Conservation (phyloP, 2,329 filamentous ascomycete species). For the Claviceps sp. region DNA sequence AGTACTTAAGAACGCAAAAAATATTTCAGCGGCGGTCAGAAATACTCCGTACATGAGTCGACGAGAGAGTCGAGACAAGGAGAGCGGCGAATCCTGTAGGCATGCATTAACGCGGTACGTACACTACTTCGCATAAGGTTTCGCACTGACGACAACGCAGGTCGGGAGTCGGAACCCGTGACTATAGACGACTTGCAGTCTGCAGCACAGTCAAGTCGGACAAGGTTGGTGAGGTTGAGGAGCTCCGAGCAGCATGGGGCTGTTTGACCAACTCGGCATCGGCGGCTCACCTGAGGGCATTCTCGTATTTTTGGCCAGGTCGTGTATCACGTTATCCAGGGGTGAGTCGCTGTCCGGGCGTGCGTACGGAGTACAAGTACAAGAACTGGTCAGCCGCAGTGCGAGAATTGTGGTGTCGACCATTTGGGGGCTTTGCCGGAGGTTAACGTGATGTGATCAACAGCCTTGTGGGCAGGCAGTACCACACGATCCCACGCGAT, state of each 20-base stretch:
- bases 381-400: conserved; percentile 5
- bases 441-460: no score
- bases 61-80: neutral
- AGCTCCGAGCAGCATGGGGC: neutral
- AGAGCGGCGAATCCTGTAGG: neutral
- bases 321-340: conserved; percentile 2
- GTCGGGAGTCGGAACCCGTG: neutral
- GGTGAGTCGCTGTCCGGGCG: neutral
- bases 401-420: neutral
- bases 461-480: no score
- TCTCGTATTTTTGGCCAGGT: conserved; percentile 9
- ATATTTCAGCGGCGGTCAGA: neutral
- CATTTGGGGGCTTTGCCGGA: neutral
- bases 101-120: neutral
- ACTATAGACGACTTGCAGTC: neutral
- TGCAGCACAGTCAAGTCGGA: neutral
- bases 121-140: neutral
- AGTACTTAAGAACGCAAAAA: neutral
- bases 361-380: neutral
- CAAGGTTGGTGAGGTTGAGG: neutral
- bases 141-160: neutral
- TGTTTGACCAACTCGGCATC: neutral
- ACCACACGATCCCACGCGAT: no score
- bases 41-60: neutral
- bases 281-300: neutral